Evolutionary conservation across 148 eudicot species (phyloP), one percentile per base, ranked within the genome.

Genomic region (Chenopodium formosanum): DNA sequence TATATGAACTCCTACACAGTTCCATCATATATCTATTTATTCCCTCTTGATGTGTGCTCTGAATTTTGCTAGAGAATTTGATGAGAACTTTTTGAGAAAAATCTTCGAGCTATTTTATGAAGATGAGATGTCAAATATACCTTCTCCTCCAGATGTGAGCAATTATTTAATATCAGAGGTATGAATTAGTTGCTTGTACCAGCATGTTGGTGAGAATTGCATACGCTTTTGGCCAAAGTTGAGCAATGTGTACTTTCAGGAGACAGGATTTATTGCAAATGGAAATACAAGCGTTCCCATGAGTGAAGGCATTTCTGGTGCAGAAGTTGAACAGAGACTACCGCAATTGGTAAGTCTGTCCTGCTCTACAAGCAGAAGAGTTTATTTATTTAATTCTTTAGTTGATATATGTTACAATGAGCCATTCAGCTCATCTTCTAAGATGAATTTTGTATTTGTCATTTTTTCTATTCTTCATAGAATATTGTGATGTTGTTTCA

Each of bases 131-230:
- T 88, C 83, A 75, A 86, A 80, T 84, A 76, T 96, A 80, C 98
- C 98, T 83, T 73, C 82, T 34, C 86, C 95, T 27, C 97, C 98
- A 65, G 95, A 96, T 85, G 98, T 92, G 80, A 87, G 98, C 97
- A 96, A 88, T 87, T 96, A 89, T 84, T 88, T 96, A 86, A 86
- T 95, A 70, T 82, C 94, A 68, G 99, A 96, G 99, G 98, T 94
- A 87, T 66, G 77, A 60, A 40, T 20, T 67, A 44, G 6, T 73
- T 75, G n/a, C 53, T 46, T 74, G 78, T 37, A 29, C 34, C 52
- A 79, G 27, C 52, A 69, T 77, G 25, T 81, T 52, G 27, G 62
- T 60, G 79, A 37, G 32, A 37, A 58, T 70, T 60, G 71, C 52
- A 44, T 60, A 5, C 69, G 67, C 46, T 74, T 40, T 13, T 77